phyloP scores from a whole-genome alignment of 495 filamentous ascomycete species.

The Trichoderma reesei region DNA sequence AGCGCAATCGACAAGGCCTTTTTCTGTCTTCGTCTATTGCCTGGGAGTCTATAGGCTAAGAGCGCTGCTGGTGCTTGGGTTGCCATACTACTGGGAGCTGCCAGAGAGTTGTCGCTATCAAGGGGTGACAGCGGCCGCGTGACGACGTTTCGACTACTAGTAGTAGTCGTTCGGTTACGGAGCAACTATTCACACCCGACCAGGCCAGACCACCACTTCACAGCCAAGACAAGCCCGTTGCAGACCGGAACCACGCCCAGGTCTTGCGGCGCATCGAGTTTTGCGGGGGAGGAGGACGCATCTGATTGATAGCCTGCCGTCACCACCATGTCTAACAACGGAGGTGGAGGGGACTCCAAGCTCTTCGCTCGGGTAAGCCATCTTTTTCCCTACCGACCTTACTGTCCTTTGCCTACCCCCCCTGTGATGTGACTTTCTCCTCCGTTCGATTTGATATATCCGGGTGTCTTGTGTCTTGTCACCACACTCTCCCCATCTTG shows the following conservation, averaged over 20 bases:
- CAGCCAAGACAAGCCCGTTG: too few species aligned
- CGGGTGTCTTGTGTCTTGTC: not conserved
- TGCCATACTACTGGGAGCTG: not conserved
- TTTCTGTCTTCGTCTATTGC: too few species aligned
- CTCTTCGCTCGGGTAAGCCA: constrained; percentile 94
- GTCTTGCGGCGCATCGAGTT: not conserved
- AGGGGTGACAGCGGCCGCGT: not conserved
- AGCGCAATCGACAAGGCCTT: too few species aligned
- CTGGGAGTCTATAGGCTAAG: too few species aligned
- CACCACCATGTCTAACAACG: constrained; percentile 57
- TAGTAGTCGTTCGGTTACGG: not conserved
- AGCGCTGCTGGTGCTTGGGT: too few species aligned
- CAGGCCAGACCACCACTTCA: too few species aligned
- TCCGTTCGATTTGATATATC: not conserved
- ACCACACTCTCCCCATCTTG: not conserved
- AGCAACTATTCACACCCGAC: not conserved
- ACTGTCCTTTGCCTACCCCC: not conserved
- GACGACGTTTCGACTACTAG: not conserved
- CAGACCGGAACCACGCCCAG: not conserved
- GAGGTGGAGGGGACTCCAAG: constrained; percentile 87
- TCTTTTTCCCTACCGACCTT: constrained; percentile 5
- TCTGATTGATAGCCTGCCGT: not conserved
- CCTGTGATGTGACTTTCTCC: not conserved
- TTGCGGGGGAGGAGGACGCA: not conserved
- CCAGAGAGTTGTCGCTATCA: not conserved